These are phyloP conservation scores for Ceratocystis destructans DNA, from an alignment of 2,329 filamentous ascomycete species.

Conservation along the genomic window DNA sequence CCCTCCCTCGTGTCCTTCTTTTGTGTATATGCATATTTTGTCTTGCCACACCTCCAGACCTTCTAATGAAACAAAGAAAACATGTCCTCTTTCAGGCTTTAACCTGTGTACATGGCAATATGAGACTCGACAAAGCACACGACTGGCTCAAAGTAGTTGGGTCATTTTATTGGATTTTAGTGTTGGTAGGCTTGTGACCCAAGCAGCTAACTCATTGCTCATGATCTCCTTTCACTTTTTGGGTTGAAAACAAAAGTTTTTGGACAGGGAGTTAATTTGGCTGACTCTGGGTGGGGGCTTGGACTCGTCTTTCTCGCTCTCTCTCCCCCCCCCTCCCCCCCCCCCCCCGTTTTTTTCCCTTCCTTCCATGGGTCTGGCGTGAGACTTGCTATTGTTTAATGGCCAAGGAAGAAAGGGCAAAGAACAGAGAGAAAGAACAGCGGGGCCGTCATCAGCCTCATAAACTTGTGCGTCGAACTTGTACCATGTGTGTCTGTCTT, in stretches of 20 bases:
- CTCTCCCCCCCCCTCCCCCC: too few relatives aligned
- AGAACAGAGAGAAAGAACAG: not conserved
- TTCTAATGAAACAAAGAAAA: not conserved
- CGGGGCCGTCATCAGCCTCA: not conserved
- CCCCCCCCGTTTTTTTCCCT: too few relatives aligned
- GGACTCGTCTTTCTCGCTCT: too few relatives aligned
- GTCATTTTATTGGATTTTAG: not conserved
- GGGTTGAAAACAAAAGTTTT: not conserved
- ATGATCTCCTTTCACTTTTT: not conserved
- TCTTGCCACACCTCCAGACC: not conserved
- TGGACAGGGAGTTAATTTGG: not conserved
- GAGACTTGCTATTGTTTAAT: not conserved
- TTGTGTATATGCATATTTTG: not conserved
- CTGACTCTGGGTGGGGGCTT: too few relatives aligned
- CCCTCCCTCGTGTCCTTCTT: not conserved
- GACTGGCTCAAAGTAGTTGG: not conserved
- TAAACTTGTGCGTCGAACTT: not conserved
- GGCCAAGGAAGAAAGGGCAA: too few relatives aligned
- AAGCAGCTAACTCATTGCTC: not conserved
- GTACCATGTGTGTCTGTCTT: not conserved
- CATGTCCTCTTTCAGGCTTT: not conserved
- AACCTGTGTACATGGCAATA: not conserved
- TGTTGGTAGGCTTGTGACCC: not conserved
- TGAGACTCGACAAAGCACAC: not conserved
- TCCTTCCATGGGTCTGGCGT: not conserved